Conservation (phyloP, 805 yeast species). For the Monosporozyma yasuniensis region DNA sequence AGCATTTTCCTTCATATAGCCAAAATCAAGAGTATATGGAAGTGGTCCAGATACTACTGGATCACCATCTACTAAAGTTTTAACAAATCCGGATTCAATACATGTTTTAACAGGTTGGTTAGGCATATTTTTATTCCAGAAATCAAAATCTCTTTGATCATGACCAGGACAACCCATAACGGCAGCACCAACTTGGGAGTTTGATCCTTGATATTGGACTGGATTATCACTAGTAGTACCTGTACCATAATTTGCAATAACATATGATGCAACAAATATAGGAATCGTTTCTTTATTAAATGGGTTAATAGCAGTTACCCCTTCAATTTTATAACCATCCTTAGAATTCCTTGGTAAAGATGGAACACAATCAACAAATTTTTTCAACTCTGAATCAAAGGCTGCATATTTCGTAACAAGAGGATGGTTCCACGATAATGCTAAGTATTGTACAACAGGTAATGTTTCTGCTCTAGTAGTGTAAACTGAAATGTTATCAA, state of each 20-base stretch:
- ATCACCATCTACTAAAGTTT: not conserved
- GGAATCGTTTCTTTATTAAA: conserved; percentile 46
- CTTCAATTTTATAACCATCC: conserved; percentile 48
- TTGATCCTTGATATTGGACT: not conserved
- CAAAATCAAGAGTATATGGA: conserved; percentile 36
- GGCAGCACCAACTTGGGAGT: conserved; percentile 49
- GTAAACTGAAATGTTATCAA: conserved; percentile 42
- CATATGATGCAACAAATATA: conserved; percentile 85
- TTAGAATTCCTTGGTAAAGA: conserved; percentile 40
- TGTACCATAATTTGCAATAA: conserved; percentile 63
- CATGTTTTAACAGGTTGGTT: conserved; percentile 33
- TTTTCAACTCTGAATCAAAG: conserved; percentile 33
- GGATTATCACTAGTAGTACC: not conserved
- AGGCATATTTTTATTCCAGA: conserved; percentile 64
- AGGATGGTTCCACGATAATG: conserved; percentile 66
- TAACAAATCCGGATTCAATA: conserved; percentile 33
- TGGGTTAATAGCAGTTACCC: conserved; percentile 49
- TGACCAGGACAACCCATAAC: conserved; percentile 99
- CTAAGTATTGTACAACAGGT: conserved; percentile 73
- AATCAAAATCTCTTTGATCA: conserved; percentile 72
- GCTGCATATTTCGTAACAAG: conserved; percentile 36
- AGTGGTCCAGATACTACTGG: conserved; percentile 1
- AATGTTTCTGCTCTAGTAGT: conserved; percentile 91
- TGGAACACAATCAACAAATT: conserved; percentile 37
- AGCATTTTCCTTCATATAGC: conserved; percentile 41